Conservation (phyloP, 2,329 filamentous ascomycete species). For the Lanzia echinophila region DNA sequence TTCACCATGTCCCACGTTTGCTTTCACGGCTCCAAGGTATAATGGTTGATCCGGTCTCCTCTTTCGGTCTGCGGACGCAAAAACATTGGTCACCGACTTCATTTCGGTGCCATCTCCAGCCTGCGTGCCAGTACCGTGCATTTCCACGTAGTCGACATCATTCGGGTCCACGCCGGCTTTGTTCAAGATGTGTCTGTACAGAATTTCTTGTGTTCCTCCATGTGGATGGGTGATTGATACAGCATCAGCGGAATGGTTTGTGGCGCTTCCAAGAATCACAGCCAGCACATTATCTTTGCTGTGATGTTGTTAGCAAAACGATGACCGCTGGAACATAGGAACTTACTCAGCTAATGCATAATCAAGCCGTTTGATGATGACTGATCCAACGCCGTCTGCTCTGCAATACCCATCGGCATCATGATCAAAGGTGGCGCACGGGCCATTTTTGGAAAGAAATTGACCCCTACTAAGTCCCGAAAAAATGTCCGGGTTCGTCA, state of each 20-base stretch:
- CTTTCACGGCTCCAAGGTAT: slow-evolving; percentile 36
- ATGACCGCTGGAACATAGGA: background rate
- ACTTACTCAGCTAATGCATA: slow-evolving; percentile 36
- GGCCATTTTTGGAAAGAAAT: slow-evolving; percentile 33
- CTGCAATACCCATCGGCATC: slow-evolving; percentile 48
- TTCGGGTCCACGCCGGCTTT: slow-evolving; percentile 68
- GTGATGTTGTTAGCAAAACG: background rate
- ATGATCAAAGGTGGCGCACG: slow-evolving; percentile 43
- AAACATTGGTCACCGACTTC: slow-evolving; percentile 63
- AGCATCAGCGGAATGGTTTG: slow-evolving; percentile 76
- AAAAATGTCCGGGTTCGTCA: slow-evolving; percentile 29
- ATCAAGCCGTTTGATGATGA: slow-evolving; percentile 44
- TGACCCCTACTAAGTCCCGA: slow-evolving; percentile 27
- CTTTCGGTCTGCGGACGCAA: slow-evolving; percentile 27
- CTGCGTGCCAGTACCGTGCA: slow-evolving; percentile 85
- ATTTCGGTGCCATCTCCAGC: slow-evolving; percentile 80
- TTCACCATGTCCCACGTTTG: slow-evolving; percentile 33
- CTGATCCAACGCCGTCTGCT: slow-evolving; percentile 41
- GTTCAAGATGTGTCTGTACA: slow-evolving; percentile 65
- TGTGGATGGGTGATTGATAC: slow-evolving; percentile 82
- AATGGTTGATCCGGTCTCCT: slow-evolving; percentile 38
- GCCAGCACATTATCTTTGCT: slow-evolving; percentile 45
- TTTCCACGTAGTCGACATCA: slow-evolving; percentile 78
- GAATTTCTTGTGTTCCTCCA: slow-evolving; percentile 65
- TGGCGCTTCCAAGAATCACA: slow-evolving; percentile 62